A percentile compares a stretch with the other conserved stretches of the same genome.
Conservation (phyloP, 1,284 basidiomycete genomes). For the Naganishia albida region DNA sequence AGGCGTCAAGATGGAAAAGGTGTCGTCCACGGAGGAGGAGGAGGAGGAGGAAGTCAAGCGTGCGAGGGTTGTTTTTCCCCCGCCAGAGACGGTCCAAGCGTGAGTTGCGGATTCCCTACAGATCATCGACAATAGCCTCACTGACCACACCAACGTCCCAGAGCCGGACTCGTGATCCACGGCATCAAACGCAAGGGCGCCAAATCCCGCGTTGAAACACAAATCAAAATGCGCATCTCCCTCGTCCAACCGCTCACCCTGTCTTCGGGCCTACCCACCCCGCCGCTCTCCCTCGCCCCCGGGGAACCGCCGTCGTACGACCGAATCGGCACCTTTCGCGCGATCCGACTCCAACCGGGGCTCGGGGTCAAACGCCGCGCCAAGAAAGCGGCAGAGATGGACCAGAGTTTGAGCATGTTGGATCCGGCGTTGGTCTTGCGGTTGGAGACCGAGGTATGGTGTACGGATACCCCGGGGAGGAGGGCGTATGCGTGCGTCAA, state of each 20-base stretch:
- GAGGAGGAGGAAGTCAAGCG: not conserved
- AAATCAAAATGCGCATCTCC: constrained; percentile 35
- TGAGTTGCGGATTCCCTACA: not conserved
- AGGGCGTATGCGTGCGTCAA: constrained; percentile 33
- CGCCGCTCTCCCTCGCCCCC: constrained; percentile 6
- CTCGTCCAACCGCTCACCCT: constrained; percentile 14
- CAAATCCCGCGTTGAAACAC: constrained; percentile 33
- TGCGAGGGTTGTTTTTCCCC: constrained; percentile 2
- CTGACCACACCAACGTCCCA: not conserved
- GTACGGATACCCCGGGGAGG: constrained; percentile 26
- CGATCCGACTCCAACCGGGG: constrained; percentile 25
- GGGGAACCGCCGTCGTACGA: constrained; percentile 8
- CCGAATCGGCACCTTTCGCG: constrained; percentile 27
- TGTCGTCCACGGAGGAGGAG: constrained; percentile 15
- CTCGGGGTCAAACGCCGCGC: constrained; percentile 31
- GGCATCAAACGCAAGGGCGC: constrained; percentile 34
- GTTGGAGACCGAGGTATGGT: constrained; percentile 34
- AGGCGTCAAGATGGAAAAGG: not conserved
- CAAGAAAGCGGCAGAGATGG: constrained; percentile 25
- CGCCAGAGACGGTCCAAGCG: constrained; percentile 5
- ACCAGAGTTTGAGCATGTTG: constrained; percentile 8
- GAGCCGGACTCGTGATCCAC: constrained; percentile 27
- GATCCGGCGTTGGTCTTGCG: constrained; percentile 17
- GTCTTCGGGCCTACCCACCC: constrained; percentile 13
- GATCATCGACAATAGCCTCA: not conserved